Base-by-base conservation (phyloP, 768 basidiomycete species). In the Paxillus rubicundulus region DNA sequence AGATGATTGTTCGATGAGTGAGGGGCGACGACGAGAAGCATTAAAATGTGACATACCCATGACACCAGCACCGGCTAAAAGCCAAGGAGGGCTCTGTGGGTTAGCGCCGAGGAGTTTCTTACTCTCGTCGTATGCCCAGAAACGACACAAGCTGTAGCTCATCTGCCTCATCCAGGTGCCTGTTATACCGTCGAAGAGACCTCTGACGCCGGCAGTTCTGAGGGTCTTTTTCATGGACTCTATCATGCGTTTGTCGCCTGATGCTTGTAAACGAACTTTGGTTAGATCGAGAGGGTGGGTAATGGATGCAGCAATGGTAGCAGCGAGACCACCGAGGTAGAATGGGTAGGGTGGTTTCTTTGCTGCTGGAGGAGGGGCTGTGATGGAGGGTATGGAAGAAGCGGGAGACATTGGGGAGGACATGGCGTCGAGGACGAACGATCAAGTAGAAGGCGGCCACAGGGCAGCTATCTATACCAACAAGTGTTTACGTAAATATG, bases 141-240 rank as follows among this genome's bases (percentile, higher is more conserved):
- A 95, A n/a, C 92, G 79, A 68, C 89, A 92, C 67, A 93, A 75
- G 39, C 89, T 92, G 72, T 95, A 95, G 32, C 85, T 89, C 90
- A 94, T 92, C 72, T 96, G 92, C 27, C 92, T 82, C 70, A 96
- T 71, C 83, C 90, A 87, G 24, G 92, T 96, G 28, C 92, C 92
- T 2, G 86, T 76, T 53, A 93, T 90, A 16, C 92, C 92, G 64
- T 93, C 92, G 62, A 82, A 92, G 44, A 94, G 76, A 2, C 92
- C 92, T 59, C 61, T 56, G 58, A 61, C 57, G 78, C 92, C 92
- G 44, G 87, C 89, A 6, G 86, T 89, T 64, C 79, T 75, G 50
- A 92, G 76, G 0, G 92, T 95, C 78, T 93, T 93, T 68, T 78
- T 76, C 6, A 96, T 77, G 55, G 86, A 89, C 65, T 83, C 73